A percentile compares a stretch with the other conserved stretches of the same genome.
phyloP scores from a whole-genome alignment of 352 stramenopile species.

The Globisporangium sylvaticum region DNA sequence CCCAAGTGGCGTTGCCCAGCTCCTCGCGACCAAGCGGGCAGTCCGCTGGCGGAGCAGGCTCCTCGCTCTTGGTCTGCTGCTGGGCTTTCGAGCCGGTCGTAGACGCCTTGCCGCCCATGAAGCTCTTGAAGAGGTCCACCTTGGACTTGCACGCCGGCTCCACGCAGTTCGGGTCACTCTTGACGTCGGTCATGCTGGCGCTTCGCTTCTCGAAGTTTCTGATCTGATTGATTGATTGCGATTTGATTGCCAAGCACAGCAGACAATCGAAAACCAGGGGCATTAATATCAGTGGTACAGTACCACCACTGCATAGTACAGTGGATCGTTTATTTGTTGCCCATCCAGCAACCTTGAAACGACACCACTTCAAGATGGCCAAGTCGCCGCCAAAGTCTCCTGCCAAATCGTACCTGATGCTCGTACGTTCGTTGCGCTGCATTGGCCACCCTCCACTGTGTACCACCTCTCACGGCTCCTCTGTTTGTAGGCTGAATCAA shows the following conservation, averaged over 20 bases:
- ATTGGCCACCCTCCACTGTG: not conserved
- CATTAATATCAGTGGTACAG: not conserved
- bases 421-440: conserved; percentile 20
- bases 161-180: conserved; percentile 79
- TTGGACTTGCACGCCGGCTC: conserved; percentile 85
- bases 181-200: conserved; percentile 27
- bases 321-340: not conserved
- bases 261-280: conserved; percentile 5
- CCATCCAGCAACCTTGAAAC: not conserved
- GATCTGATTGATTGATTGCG: not conserved
- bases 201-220: conserved; percentile 1
- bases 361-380: conserved; percentile 7
- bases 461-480: not conserved
- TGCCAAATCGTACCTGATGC: conserved; percentile 58
- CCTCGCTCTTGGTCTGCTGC: conserved; percentile 15
- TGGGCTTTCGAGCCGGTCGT: conserved; percentile 3
- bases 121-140: conserved; percentile 80
- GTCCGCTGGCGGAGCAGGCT: conserved; percentile 30
- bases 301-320: not conserved
- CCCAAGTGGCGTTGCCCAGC: conserved; percentile 85
- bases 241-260: not conserved
- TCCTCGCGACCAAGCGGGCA: conserved; percentile 86
- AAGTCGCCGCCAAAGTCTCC: conserved; percentile 54
- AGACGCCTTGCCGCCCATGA: conserved; percentile 42
- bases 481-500: conserved; percentile 55